Evolutionary conservation across 2,329 filamentous ascomycete genomes (phyloP).

Genomic region (Ambrosiella beaveri): DNA sequence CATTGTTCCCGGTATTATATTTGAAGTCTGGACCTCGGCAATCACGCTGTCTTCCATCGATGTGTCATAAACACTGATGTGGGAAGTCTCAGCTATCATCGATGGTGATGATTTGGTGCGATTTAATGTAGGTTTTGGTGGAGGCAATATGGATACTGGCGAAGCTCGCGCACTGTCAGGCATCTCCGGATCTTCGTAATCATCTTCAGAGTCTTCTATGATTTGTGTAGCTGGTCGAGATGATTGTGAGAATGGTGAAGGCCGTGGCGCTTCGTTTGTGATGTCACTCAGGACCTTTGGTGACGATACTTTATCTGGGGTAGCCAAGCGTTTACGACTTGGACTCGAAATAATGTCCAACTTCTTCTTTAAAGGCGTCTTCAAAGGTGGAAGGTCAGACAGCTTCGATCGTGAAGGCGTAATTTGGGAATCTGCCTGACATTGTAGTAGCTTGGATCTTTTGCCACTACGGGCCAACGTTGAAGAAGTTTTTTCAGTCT

Average conservation of each 20-base stretch:
- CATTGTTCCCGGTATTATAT: not conserved
- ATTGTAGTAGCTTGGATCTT: conserved; percentile 6
- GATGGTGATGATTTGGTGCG: not conserved
- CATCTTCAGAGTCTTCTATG: conserved; percentile 41
- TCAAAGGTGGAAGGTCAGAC: conserved; percentile 8
- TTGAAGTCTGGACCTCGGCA: not conserved
- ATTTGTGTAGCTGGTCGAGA: conserved; percentile 21
- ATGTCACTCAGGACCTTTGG: conserved; percentile 7
- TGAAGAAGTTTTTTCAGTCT: not conserved
- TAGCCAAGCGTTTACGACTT: conserved; percentile 11
- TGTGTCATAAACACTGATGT: not conserved
- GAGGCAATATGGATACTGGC: not conserved
- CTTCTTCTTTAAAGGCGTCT: not conserved
- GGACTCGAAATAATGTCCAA: conserved; percentile 3
- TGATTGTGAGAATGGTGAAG: conserved; percentile 9
- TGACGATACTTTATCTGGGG: conserved; percentile 10
- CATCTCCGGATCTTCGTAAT: conserved; percentile 16
- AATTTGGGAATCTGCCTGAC: conserved; percentile 14
- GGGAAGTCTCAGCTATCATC: not conserved
- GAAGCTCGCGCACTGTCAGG: not conserved
- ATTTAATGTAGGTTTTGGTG: not conserved
- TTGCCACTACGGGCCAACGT: conserved; percentile 7
- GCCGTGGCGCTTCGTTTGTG: not conserved
- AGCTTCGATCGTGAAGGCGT: conserved; percentile 13
- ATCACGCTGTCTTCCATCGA: conserved; percentile 1